Conservation (phyloP, 2,329 filamentous ascomycete genomes). For the Pyricularia sp. region DNA sequence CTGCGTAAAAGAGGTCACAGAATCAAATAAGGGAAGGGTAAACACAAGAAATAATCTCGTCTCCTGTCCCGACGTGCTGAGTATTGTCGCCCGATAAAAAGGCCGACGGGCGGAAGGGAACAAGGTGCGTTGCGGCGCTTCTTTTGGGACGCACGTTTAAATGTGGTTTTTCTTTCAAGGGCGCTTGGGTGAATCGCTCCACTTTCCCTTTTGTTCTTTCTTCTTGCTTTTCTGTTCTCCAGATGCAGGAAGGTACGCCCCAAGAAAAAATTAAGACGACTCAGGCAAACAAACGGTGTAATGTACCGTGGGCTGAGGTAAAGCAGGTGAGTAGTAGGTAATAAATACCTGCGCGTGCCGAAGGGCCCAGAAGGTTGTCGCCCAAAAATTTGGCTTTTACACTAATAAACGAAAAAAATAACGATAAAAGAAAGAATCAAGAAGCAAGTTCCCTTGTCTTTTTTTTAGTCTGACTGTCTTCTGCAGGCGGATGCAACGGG, state of each 20-base stretch:
- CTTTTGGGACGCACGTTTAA: not conserved
- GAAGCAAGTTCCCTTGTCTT: not conserved
- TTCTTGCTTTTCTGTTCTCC: not conserved
- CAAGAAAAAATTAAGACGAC: not conserved
- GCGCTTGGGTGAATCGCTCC: not conserved
- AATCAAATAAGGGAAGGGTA: not conserved
- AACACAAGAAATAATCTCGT: not conserved
- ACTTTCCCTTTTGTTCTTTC: not conserved
- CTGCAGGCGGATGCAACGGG: not conserved
- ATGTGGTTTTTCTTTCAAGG: not conserved
- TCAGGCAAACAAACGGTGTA: not conserved
- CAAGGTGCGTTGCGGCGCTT: not conserved
- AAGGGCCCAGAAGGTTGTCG: not conserved
- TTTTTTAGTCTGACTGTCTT: not conserved
- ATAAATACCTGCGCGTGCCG: not conserved
- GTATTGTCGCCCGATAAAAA: not conserved
- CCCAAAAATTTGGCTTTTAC: not conserved
- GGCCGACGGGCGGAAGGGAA: not conserved
- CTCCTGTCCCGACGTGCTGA: not conserved
- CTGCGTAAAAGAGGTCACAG: not conserved
- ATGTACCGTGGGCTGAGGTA: not conserved
- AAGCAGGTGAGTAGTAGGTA: not conserved
- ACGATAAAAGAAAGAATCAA: not conserved
- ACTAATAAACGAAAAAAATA: not conserved
- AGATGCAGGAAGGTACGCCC: not conserved